phyloP scores from a whole-genome alignment of 2,329 filamentous ascomycete species.

The Thelonectria olida region DNA sequence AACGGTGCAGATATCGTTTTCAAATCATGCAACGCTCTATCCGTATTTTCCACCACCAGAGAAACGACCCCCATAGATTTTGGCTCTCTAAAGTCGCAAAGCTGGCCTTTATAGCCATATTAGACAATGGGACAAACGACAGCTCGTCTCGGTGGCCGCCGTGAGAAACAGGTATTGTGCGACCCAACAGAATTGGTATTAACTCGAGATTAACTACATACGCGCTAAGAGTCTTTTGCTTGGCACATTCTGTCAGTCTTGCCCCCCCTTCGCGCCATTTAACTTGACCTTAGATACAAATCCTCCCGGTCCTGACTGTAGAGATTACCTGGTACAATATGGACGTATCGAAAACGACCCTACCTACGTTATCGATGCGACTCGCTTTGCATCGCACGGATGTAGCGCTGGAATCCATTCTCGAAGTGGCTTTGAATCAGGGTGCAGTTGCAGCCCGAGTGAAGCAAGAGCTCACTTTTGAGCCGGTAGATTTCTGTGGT shows the following conservation, averaged over 20 bases:
- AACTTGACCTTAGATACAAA: neutral
- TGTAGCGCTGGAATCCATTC: conserved; percentile 14
- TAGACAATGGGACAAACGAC: too few species aligned
- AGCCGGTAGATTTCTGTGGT: conserved; percentile 16
- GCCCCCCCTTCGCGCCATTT: neutral
- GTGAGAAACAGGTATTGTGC: too few species aligned
- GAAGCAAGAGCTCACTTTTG: conserved; percentile 23
- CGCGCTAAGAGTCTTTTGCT: too few species aligned
- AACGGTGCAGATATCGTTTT: neutral
- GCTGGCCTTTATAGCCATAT: too few species aligned
- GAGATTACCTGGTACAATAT: neutral
- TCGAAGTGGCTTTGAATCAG: conserved; percentile 22
- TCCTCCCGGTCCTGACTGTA: neutral
- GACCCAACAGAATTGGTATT: neutral
- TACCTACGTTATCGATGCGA: neutral
- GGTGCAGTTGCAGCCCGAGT: conserved; percentile 21
- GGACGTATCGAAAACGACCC: neutral
- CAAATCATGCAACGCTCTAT: neutral
- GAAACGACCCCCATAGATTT: too few species aligned
- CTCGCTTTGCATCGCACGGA: neutral
- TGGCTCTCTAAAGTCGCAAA: too few species aligned
- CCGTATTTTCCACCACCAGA: too few species aligned
- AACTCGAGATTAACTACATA: neutral
- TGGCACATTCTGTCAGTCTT: neutral
- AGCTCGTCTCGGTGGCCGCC: too few species aligned